A percentile compares a stretch with the other conserved stretches of the same genome.
Evolutionary conservation across 805 yeast genomes (phyloP).

Genomic region (Saccharomycopsis babjevae): DNA sequence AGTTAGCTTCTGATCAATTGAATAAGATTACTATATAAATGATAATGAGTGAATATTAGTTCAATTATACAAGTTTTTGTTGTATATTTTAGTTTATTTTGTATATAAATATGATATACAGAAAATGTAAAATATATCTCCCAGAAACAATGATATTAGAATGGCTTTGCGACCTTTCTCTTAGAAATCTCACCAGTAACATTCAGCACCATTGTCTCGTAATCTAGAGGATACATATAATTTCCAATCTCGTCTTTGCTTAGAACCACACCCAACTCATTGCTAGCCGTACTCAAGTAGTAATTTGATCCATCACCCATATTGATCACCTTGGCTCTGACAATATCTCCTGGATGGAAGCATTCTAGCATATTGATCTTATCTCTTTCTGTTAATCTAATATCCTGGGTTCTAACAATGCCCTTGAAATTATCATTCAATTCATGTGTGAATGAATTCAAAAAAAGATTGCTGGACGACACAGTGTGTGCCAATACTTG

Average conservation of each 20-base stretch:
- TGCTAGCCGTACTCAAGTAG: conserved; percentile 78
- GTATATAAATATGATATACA: not conserved
- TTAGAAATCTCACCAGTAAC: conserved; percentile 62
- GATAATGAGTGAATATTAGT: not conserved
- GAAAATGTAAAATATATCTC: not conserved
- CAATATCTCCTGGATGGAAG: conserved; percentile 87
- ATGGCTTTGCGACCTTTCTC: conserved; percentile 91
- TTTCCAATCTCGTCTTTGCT: conserved; percentile 73
- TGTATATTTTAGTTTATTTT: not conserved
- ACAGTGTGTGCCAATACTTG: conserved; percentile 2
- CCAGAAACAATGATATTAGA: conserved; percentile 22
- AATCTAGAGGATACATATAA: conserved; percentile 79
- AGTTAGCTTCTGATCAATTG: conserved; percentile 11
- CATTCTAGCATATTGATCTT: conserved; percentile 67
- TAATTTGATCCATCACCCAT: conserved; percentile 92
- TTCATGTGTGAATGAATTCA: conserved; percentile 47
- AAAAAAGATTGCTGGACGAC: conserved; percentile 19
- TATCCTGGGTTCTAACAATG: conserved; percentile 75
- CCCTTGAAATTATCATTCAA: conserved; percentile 87
- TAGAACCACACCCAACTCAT: conserved; percentile 88
- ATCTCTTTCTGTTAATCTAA: conserved; percentile 86
- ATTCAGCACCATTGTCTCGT: conserved; percentile 89
- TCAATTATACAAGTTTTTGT: not conserved
- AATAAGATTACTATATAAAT: not conserved
- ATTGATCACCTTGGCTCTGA: conserved; percentile 69